phyloP scores from a whole-genome alignment of 2,329 filamentous ascomycete genomes.

The Trichoderma atroviride region DNA sequence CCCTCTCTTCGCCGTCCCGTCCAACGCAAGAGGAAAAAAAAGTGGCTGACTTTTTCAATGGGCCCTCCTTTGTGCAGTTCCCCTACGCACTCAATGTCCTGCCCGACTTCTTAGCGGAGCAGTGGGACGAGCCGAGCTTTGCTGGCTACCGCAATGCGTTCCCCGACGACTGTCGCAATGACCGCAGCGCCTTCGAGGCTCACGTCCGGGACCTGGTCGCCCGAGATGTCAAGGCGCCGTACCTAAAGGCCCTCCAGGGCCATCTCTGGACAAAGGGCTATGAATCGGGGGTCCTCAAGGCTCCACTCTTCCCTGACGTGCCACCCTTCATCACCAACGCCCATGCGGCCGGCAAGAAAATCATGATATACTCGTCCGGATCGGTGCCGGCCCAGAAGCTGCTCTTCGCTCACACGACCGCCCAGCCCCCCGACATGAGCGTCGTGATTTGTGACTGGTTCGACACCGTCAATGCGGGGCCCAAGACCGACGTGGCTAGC shows the following conservation, averaged over 20 bases:
- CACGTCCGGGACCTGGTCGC: conserved; percentile 72
- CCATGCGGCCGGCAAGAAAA: conserved; percentile 55
- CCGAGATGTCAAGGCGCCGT: conserved; percentile 73
- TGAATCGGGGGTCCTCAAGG: conserved; percentile 66
- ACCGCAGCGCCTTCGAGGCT: conserved; percentile 61
- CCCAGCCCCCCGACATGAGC: conserved; percentile 61
- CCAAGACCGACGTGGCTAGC: conserved; percentile 68
- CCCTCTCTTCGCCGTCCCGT: background rate
- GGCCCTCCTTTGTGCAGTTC: conserved; percentile 55
- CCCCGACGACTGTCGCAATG: conserved; percentile 62
- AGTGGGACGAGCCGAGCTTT: conserved; percentile 70
- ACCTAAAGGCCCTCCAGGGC: conserved; percentile 79
- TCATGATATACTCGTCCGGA: conserved; percentile 82
- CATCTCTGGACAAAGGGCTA: conserved; percentile 79
- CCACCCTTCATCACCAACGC: conserved; percentile 63
- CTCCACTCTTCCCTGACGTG: conserved; percentile 76
- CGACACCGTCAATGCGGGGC: conserved; percentile 79
- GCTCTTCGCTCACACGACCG: conserved; percentile 69
- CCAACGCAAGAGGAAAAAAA: background rate
- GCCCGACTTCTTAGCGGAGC: conserved; percentile 61
- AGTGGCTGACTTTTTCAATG: conserved; percentile 24
- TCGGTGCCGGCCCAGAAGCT: conserved; percentile 81
- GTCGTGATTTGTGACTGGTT: conserved; percentile 67
- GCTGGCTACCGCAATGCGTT: conserved; percentile 70
- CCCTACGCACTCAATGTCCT: conserved; percentile 73